Evolutionary conservation across 371 early-diverging fungal species (phyloP), one percentile per base, ranked within the genome.

Genomic region (Syncephalastrum sp.): DNA sequence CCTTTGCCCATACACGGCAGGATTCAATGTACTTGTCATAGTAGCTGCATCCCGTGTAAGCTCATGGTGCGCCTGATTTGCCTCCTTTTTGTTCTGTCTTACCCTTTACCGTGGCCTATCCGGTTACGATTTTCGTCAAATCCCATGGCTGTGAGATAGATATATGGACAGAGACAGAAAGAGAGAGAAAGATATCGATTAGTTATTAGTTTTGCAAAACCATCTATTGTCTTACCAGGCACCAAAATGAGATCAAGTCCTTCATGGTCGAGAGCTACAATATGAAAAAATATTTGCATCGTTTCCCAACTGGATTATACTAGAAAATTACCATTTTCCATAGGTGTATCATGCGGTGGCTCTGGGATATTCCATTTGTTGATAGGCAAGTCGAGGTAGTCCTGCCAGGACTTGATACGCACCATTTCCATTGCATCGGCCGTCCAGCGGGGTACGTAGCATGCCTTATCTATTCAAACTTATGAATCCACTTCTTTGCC

Each of bases 61-160:
- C n/a, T 14, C 19, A 33, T 12, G 10, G 0, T 33, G 38, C 24
- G 5, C 25, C 17, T 49, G 21, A 2, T 16, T 50, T 15, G 6
- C 29, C 12, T 24, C 7, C 7, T 7, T 29, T 5, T 33, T 33
- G 38, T 33, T 12, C 29, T 33, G 7, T 12, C 43, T 67, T 77
- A 85, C 82, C 90, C 90, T 76, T 84, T 85, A 12, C 90, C 87
- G 58, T 89, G 90, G 5, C 88, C 90, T 46, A 89, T 74, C 25
- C 88, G 68, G 63, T 83, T 83, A 50, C 79, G 73, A 24, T 70
- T 60, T n/a, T 53, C 54, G 61, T 88, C 90, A 72, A 89, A 89
- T 6, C 83, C 87, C 12, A 89, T 63, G 19, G 83, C 81, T 75
- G 46, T 12, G 48, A 44, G 12, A 56, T n/a, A 13, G 3, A 52